Conservation (phyloP, 495 filamentous ascomycete genomes). For the Tuber umbilicatum region DNA sequence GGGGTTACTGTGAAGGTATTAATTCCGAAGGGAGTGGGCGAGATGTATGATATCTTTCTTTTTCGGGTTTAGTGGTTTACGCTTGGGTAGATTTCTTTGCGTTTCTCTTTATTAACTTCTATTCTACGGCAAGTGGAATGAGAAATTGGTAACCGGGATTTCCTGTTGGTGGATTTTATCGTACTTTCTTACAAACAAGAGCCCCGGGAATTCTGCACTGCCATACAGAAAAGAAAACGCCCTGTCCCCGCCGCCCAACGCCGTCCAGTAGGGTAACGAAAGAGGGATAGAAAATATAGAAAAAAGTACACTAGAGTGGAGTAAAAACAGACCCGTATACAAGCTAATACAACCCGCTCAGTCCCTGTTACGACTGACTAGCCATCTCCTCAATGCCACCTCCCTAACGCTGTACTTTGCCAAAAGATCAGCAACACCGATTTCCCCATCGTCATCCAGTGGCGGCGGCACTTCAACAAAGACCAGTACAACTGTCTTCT, state of each 20-base stretch:
- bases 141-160: neutral
- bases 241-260: constrained; percentile 16
- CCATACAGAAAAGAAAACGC: constrained; percentile 10
- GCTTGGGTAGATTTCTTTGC: neutral
- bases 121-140: neutral
- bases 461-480: constrained; percentile 90
- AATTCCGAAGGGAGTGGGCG: neutral
- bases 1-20: constrained; percentile 53
- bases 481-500: constrained; percentile 76
- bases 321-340: neutral
- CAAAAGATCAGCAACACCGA: constrained; percentile 58
- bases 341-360: constrained; percentile 36
- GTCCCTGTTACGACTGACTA: constrained; percentile 69
- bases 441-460: constrained; percentile 44
- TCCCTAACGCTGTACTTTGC: constrained; percentile 73
- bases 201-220: neutral
- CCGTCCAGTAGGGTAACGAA: constrained; percentile 11
- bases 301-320: neutral
- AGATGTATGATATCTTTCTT: neutral
- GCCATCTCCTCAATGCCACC: constrained; percentile 72
- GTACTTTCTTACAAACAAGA: neutral
- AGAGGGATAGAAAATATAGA: constrained; percentile 19
- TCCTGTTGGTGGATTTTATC: neutral
- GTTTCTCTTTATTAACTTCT: neutral
- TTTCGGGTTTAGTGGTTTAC: constrained; percentile 6